These are phyloP conservation scores for Annulohypoxylon maeteangense DNA, from an alignment of 495 filamentous ascomycete genomes.

Conservation along the genomic window DNA sequence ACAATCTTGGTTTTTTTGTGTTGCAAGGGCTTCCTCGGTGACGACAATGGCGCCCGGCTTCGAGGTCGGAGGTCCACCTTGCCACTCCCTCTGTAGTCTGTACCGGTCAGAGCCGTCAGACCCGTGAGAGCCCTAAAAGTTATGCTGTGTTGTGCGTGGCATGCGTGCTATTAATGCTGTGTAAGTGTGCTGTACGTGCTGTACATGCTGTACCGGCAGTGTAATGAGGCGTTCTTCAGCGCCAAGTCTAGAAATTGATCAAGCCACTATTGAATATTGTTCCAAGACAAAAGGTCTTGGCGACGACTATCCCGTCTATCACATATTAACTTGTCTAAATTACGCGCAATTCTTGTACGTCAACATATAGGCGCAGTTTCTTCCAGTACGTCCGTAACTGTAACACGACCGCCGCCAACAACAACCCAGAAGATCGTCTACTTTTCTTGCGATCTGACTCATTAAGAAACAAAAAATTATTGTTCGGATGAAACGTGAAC, in stretches of 20 bases:
- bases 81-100: constrained; percentile 7
- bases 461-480: constrained; percentile 12
- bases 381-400: not conserved
- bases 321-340: constrained; percentile 8
- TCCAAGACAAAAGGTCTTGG: constrained; percentile 22
- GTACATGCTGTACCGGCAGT: not conserved
- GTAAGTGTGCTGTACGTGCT: no score
- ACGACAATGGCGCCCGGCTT: constrained; percentile 33
- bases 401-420: not conserved
- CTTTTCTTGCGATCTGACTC: not conserved
- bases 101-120: constrained; percentile 3
- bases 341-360: constrained; percentile 19
- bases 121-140: not conserved
- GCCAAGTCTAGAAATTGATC: constrained; percentile 1
- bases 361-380: not conserved
- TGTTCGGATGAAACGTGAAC: constrained; percentile 23
- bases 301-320: constrained; percentile 27
- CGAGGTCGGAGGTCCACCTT: constrained; percentile 18
- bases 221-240: not conserved
- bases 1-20: not conserved
- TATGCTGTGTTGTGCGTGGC: not conserved
- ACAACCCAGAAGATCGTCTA: not conserved
- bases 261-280: constrained; percentile 27
- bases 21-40: constrained; percentile 21
- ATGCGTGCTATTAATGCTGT: no score